phyloP scores from a whole-genome alignment of 108 stramenopile species.

The Cyclostephanos invisitatus region DNA sequence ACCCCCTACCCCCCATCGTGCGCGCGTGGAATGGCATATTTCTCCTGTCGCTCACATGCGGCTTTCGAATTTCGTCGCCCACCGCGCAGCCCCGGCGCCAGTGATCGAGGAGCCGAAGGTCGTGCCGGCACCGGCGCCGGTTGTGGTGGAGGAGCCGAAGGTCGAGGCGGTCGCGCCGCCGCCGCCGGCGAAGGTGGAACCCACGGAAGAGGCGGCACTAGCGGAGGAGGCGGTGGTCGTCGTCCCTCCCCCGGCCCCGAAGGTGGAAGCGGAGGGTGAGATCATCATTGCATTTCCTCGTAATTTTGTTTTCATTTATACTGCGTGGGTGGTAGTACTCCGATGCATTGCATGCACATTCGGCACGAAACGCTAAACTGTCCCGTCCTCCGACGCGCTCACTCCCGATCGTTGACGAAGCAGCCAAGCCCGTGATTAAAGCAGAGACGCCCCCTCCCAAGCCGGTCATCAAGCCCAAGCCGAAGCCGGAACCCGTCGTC shows the following conservation, averaged over 20 bases:
- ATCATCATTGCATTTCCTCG: too few relatives aligned
- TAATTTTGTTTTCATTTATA: too few relatives aligned
- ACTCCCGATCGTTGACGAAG: neutral
- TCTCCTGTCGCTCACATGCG: too few relatives aligned
- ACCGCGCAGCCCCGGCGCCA: slow-evolving; percentile 32
- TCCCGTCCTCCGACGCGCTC: neutral
- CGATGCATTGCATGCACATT: neutral
- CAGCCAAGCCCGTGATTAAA: slow-evolving; percentile 15
- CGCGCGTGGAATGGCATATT: too few relatives aligned
- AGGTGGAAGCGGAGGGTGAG: slow-evolving; percentile 13
- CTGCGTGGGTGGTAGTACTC: too few relatives aligned
- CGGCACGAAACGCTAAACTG: neutral
- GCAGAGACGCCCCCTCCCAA: slow-evolving; percentile 39
- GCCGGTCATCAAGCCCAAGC: slow-evolving; percentile 29
- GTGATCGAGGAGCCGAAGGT: slow-evolving; percentile 35
- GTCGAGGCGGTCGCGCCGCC: neutral
- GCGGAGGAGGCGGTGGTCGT: slow-evolving; percentile 30
- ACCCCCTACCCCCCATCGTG: too few relatives aligned
- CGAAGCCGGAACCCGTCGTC: slow-evolving; percentile 46
- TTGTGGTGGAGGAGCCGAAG: slow-evolving; percentile 16
- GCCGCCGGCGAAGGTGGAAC: slow-evolving; percentile 23
- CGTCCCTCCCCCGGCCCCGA: slow-evolving; percentile 5
- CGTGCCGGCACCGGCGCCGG: slow-evolving; percentile 13
- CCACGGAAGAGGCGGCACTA: slow-evolving; percentile 10
- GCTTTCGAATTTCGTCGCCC: too few relatives aligned